phyloP scores from a whole-genome alignment of 345 rosid genomes.

The Salix viminalis region DNA sequence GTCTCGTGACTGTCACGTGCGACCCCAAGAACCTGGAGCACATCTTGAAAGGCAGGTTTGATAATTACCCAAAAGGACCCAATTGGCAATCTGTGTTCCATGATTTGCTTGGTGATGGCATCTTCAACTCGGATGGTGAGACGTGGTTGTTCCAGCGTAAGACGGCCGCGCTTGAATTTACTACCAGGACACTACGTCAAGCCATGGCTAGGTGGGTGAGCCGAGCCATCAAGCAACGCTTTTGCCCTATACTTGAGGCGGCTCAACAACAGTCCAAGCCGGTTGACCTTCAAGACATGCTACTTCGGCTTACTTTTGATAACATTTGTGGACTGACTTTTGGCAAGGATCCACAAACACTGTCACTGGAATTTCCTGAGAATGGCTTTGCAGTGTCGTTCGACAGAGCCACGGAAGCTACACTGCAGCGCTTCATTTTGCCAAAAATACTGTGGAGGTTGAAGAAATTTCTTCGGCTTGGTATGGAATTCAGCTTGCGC shows the following conservation, averaged over 20 bases:
- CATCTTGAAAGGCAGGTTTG: slow-evolving; percentile 36
- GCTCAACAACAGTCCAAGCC: slow-evolving; percentile 31
- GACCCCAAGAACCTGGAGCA: slow-evolving; percentile 46
- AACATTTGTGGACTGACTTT: slow-evolving; percentile 48
- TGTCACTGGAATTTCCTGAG: slow-evolving; percentile 36
- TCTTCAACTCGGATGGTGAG: slow-evolving; percentile 50
- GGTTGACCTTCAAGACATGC: slow-evolving; percentile 42
- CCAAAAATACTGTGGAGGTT: slow-evolving; percentile 38
- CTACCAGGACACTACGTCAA: slow-evolving; percentile 47
- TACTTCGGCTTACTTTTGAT: slow-evolving; percentile 48
- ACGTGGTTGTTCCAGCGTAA: slow-evolving; percentile 44
- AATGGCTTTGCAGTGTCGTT: slow-evolving; percentile 38
- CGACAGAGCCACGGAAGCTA: slow-evolving; percentile 45
- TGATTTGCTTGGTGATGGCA: slow-evolving; percentile 43
- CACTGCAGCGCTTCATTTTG: slow-evolving; percentile 39
- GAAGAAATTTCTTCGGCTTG: slow-evolving; percentile 37
- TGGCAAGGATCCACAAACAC: slow-evolving; percentile 40
- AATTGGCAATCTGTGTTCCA: slow-evolving; percentile 48
- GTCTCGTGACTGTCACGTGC: slow-evolving; percentile 56
- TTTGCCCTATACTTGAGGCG: slow-evolving; percentile 35
- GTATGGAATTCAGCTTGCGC: slow-evolving; percentile 35
- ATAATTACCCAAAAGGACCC: slow-evolving; percentile 52
- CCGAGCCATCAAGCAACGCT: slow-evolving; percentile 37
- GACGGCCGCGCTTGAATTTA: slow-evolving; percentile 49
- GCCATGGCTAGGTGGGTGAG: slow-evolving; percentile 55